Conservation (phyloP, 2,329 filamentous ascomycete species). For the Cladophialophora bantiana region DNA sequence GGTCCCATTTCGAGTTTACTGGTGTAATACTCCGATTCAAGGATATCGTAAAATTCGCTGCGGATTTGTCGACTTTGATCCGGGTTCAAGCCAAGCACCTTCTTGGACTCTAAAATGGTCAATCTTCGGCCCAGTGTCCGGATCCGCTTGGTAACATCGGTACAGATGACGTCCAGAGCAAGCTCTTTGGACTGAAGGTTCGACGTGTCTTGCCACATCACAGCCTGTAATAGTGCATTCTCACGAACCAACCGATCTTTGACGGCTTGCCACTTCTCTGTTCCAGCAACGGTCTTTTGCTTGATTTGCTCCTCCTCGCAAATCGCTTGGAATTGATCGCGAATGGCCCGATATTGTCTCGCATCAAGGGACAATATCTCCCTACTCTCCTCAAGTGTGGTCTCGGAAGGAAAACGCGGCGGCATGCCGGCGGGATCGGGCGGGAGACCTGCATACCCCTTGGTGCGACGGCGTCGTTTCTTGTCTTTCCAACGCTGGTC, state of each 20-base stretch:
- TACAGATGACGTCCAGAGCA: constrained; percentile 79
- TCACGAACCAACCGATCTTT: constrained; percentile 73
- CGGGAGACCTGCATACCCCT: constrained; percentile 71
- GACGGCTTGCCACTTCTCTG: constrained; percentile 74
- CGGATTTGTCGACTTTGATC: constrained; percentile 72
- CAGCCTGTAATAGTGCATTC: constrained; percentile 67
- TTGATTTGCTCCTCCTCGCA: constrained; percentile 71
- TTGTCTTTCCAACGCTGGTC: constrained; percentile 67
- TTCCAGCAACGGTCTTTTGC: constrained; percentile 78
- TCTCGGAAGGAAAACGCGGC: constrained; percentile 81
- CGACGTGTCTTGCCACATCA: constrained; percentile 66
- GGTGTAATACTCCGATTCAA: constrained; percentile 71
- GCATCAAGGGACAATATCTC: constrained; percentile 70
- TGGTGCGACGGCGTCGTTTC: constrained; percentile 72
- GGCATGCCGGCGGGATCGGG: constrained; percentile 69
- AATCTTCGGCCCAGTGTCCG: constrained; percentile 70
- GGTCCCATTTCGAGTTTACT: constrained; percentile 76
- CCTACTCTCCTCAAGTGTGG: constrained; percentile 80
- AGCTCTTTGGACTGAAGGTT: constrained; percentile 68
- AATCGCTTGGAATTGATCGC: constrained; percentile 72
- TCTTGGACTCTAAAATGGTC: constrained; percentile 77
- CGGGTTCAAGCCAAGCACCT: constrained; percentile 71
- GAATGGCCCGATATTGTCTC: constrained; percentile 67
- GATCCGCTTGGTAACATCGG: constrained; percentile 81
- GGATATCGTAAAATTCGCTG: constrained; percentile 68